A percentile compares a stretch with the other conserved stretches of the same genome.
Evolutionary conservation across 164 flowering plant species (phyloP).

Genomic region (Taxillus chinensis): DNA sequence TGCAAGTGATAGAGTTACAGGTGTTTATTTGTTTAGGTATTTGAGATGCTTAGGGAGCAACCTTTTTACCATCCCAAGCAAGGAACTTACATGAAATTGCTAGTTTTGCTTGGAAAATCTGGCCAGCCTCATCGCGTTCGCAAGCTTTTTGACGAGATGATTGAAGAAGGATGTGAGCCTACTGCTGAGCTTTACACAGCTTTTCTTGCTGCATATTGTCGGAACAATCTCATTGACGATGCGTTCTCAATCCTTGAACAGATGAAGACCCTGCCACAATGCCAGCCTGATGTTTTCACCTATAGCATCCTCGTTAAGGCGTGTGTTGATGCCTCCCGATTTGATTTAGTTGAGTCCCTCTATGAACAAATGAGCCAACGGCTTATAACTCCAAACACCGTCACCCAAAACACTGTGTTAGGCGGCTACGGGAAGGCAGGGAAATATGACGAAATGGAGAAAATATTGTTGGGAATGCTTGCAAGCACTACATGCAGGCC

Average conservation of each 20-base stretch:
- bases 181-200: slow-evolving; percentile 78
- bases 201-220: slow-evolving; percentile 71
- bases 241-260: slow-evolving; percentile 56
- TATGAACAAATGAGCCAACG: slow-evolving; percentile 72
- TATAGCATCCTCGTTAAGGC: slow-evolving; percentile 73
- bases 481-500: slow-evolving; percentile 57
- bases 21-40: slow-evolving; percentile 32
- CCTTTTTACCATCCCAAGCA: slow-evolving; percentile 79
- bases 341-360: slow-evolving; percentile 60
- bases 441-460: slow-evolving; percentile 76
- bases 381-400: slow-evolving; percentile 71
- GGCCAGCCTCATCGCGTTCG: slow-evolving; percentile 74
- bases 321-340: slow-evolving; percentile 60
- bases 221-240: slow-evolving; percentile 60
- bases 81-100: slow-evolving; percentile 87
- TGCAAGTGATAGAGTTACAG: too few species aligned
- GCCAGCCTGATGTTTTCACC: slow-evolving; percentile 89
- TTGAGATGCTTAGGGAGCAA: slow-evolving; percentile 78
- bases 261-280: slow-evolving; percentile 70
- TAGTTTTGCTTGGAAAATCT: slow-evolving; percentile 72
- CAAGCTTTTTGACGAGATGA: slow-evolving; percentile 70
- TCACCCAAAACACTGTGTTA: slow-evolving; percentile 79
- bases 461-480: slow-evolving; percentile 66
- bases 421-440: slow-evolving; percentile 88
- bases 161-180: slow-evolving; percentile 71